Base-by-base conservation (phyloP, 352 stramenopile genomes). In the Phytophthora nicotianae region DNA sequence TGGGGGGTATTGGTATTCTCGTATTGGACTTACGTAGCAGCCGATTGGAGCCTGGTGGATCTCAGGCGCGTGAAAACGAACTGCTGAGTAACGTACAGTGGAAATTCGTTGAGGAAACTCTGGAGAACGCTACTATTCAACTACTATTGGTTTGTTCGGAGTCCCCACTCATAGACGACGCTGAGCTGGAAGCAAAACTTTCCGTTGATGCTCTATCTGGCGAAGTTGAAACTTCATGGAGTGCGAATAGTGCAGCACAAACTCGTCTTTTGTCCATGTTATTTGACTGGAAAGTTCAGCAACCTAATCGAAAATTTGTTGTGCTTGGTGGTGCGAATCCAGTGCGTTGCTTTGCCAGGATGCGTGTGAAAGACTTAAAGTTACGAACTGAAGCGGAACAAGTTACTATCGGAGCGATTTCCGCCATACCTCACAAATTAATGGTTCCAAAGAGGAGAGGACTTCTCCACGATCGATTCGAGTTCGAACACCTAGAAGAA, bases 231-330 rank as follows among this genome's bases (percentile, higher is more conserved):
- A 83, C 57, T 0, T 67, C 75, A 50, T 92, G 83, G 81, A 62
- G 68, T 4, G 42, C 23, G 4, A 83, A 79, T 33, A 45, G 62
- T 0, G 21, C 54, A 14, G 65, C 67, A 0, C 83, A 89, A 32
- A 49, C 72, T 45, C 74, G 81, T 1, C 51, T 92, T 4, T 53
- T 92, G 4, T 68, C 57, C 1, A 27, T 84, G 9, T 41, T 92
- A 4, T 90, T 90, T 29, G 79, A 90, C n/a, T 92, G 83, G 83
- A 90, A 89, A 37, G 47, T 92, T 14, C 66, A 84, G 40, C 68
- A 75, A 16, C 59, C 74, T 20, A 77, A 60, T 2, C 73, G 81
- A 0, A 33, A 88, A 8, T 79, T 80, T 41, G 16, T 86, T 8
- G 27, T 90, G 9, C 54, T 92, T 3, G 60, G 65, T 26, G 81